Evolutionary conservation across 129 eudicot genomes (phyloP).

Genomic region (Solidago caesia): DNA sequence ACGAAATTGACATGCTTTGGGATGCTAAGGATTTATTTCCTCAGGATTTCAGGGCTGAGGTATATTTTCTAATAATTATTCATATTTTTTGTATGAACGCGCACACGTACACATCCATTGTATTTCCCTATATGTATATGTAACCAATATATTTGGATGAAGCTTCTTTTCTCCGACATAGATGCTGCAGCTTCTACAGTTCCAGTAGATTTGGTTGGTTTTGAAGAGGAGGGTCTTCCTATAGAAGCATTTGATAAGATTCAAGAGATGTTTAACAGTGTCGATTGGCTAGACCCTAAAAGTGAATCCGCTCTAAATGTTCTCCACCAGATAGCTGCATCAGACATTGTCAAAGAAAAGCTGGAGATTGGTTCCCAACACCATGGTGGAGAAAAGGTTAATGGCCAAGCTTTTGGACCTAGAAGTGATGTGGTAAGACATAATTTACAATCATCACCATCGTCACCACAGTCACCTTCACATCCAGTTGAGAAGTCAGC

Average conservation of each 20-base stretch:
- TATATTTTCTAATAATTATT: constrained; percentile 16
- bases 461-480: constrained; percentile 17
- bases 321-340: constrained; percentile 46
- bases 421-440: constrained; percentile 15
- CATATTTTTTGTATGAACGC: neutral
- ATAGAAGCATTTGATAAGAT: constrained; percentile 95
- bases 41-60: constrained; percentile 89
- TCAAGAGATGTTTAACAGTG: constrained; percentile 78
- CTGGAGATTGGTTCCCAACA: constrained; percentile 30
- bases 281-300: constrained; percentile 78
- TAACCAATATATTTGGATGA: constrained; percentile 38
- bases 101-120: neutral
- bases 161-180: constrained; percentile 95
- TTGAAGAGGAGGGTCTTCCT: constrained; percentile 87
- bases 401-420: no score
- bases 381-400: neutral
- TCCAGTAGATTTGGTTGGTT: constrained; percentile 54
- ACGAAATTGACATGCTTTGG: constrained; percentile 84
- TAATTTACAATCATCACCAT: constrained; percentile 9
- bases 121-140: constrained; percentile 8
- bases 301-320: constrained; percentile 53
- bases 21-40: constrained; percentile 77
- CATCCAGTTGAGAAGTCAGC: neutral
- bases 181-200: constrained; percentile 59
- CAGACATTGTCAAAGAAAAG: constrained; percentile 40